Conservation (phyloP, 208 protist species). For the Trypanosoma conorhini region DNA sequence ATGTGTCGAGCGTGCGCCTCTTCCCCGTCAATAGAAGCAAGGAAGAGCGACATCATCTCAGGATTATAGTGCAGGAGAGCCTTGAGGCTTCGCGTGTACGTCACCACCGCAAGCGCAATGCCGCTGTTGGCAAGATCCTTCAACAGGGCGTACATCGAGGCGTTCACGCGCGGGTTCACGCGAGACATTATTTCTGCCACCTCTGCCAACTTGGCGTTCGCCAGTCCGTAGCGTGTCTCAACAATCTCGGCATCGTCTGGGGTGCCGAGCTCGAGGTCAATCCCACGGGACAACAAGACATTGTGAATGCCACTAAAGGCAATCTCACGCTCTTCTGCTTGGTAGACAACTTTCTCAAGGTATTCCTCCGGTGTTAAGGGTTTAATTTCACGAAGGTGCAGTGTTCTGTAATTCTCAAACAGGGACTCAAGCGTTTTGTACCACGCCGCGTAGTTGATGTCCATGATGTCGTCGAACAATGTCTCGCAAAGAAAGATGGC, state of each 20-base stretch:
- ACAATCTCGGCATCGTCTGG: conserved; percentile 90
- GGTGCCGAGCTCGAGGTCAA: conserved; percentile 80
- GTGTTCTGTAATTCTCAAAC: conserved; percentile 82
- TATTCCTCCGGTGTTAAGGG: conserved; percentile 84
- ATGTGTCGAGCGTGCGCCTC: conserved; percentile 82
- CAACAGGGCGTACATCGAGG: conserved; percentile 54
- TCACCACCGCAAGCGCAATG: conserved; percentile 74
- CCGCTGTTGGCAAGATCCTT: conserved; percentile 54
- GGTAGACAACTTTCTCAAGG: conserved; percentile 84
- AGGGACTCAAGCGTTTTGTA: conserved; percentile 80
- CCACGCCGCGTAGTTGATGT: conserved; percentile 88
- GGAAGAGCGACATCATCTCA: conserved; percentile 65
- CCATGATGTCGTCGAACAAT: conserved; percentile 83
- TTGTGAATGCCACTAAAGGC: conserved; percentile 88
- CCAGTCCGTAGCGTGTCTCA: conserved; percentile 87
- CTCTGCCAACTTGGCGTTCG: conserved; percentile 89
- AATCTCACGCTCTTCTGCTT: conserved; percentile 71
- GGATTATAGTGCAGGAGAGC: conserved; percentile 53
- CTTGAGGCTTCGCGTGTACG: conserved; percentile 79
- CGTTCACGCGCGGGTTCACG: conserved; percentile 52
- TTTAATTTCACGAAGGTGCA: conserved; percentile 74
- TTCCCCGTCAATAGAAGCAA: conserved; percentile 84
- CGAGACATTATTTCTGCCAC: conserved; percentile 75
- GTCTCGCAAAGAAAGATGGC: conserved; percentile 80
- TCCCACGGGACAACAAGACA: conserved; percentile 65